Base-by-base conservation (phyloP, 257 asterid species). In the Parsonsia alboflavescens region DNA sequence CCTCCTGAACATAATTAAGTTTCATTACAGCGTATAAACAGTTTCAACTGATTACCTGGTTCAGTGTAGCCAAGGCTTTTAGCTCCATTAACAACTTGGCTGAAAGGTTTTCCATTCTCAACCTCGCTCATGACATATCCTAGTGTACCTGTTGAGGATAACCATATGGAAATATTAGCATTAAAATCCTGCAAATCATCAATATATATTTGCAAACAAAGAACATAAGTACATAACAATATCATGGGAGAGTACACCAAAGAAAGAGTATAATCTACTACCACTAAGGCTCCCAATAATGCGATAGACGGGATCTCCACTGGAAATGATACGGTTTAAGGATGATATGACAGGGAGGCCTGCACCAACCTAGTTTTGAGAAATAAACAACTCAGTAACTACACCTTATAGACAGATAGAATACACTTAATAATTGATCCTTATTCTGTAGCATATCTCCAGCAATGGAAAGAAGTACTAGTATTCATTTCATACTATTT, bases 51-150 rank as follows among this genome's bases (percentile, higher is more conserved):
- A 36, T 79, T 84, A 91, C 98, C 98, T 78, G 97, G 98, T 88
- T 93, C 98, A 68, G 98, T 91, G 80, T 86, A 93, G 73, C 98
- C 98, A 79, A 91, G 97, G 73, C 64, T 82, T 83, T 93, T 93
- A 33, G 98, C 98, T 80, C 85, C 85, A 80, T 73, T 86, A 77
- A 93, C 93, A 56, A 93, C 98, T 70, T 91, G 82, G 84, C 98
- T 91, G 77, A 93, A 91, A 69, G 93, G 92, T 72, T 82, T 86
- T 80, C 97, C 98, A 61, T 89, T 84, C 86, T 91, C 97, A 77
- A 93, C 93, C 83, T 93, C 91, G 54, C 96, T 90, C 98, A 91
- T 93, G 82, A 93, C 98, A 84, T 90, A 93, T 71, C 98, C 98
- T 74, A 93, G 80, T 10, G 98, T 93, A 83, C 98, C 98, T 93